Base-by-base conservation (phyloP, 495 filamentous ascomycete species). In the Apiosordaria backusii region DNA sequence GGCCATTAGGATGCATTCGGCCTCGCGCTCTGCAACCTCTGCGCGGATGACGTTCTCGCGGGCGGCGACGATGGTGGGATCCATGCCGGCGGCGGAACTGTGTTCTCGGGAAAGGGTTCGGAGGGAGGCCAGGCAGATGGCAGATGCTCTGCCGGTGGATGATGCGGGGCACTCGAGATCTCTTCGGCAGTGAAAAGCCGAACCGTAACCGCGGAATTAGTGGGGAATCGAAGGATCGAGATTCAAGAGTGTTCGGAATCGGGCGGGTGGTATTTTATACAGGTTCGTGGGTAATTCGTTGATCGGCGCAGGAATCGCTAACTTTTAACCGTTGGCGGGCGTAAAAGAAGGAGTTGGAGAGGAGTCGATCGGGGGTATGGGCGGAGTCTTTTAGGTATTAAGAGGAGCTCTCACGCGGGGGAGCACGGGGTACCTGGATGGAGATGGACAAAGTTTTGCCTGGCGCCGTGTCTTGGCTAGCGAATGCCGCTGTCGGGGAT, bases 371-470 rank as follows among this genome's bases (percentile, higher is more conserved):
- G 19, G 22, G 52, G 52, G 35, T 15, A 45, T 45, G 35, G 35
- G 52, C 52, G 52, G 52, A 55, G 52, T 23, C 52, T 55, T 55
- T 55, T 23, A 55, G 16, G 19, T 55, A 55, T 55, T 19, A 27
- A 29, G 57, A 53, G 21, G 16, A 15, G 6, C 29, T 24, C 23
- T 23, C 25, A 50, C 60, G 60, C 60, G 60, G 60, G 60, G 60
- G 50, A 62, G 61, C 54, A 21, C 40, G 27, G 5, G 26, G 59
- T 61, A 27, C 24, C 24, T n/a, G 59, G 29, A 19, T 16, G 24
- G 26, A 62, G 66, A 61, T 50, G 57, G 59, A 65, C 68, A 70
- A 62, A 70, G 64, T 70, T 65, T 67, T 70, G 68, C 16, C 65
- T 58, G 64, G 61, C 16, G 57, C 57, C 45, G 64, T 55, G 40